Evolutionary conservation across 768 basidiomycete species (phyloP), one percentile per base, ranked within the genome.

Genomic region (Trametes punicea): DNA sequence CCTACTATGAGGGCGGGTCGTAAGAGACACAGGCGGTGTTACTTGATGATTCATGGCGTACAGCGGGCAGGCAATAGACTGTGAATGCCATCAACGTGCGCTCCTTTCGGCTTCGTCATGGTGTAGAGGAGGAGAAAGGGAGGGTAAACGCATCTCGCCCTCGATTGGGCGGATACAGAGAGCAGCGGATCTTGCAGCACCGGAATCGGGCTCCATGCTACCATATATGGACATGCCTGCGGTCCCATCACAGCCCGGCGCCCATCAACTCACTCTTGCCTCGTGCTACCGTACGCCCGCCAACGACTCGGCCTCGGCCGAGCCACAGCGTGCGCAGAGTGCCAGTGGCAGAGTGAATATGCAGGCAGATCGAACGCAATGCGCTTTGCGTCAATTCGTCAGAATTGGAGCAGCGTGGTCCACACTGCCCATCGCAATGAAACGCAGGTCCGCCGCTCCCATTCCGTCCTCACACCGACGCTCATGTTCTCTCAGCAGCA

Each of bases 171-270:
- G 51, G 51, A 52, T 52, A 31, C 41, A 40, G 25, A 30, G n/a
- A 21, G 51, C 36, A 44, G 51, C 51, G 51, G 51, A 52, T 52
- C 51, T 52, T 42, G 30, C 25, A 16, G 9, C 4, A 9, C 47
- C 47, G 15, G 15, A 36, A 26, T 38, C 15, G 47, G 47, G 27
- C 18, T 4, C 10, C 2, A 38, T 48, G 38, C 13, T 44, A 9
- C 51, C 51, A 38, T 31, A 52, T 44, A 25, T 25, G 51, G 51
- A 10, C 29, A 18, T 23, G 16, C 27, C 50, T 51, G 29, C 48
- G 50, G 50, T 21, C 26, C 38, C 15, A 41, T 16, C n/a, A 23
- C 23, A 27, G 15, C 42, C 23, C 42, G 42, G 23, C 11, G 25
- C 42, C 25, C 11, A 16, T 15, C 31, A 33, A 33, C 31, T 18